Evolutionary conservation across 768 basidiomycete species (phyloP).

Genomic region (Leccinum uliginosum): DNA sequence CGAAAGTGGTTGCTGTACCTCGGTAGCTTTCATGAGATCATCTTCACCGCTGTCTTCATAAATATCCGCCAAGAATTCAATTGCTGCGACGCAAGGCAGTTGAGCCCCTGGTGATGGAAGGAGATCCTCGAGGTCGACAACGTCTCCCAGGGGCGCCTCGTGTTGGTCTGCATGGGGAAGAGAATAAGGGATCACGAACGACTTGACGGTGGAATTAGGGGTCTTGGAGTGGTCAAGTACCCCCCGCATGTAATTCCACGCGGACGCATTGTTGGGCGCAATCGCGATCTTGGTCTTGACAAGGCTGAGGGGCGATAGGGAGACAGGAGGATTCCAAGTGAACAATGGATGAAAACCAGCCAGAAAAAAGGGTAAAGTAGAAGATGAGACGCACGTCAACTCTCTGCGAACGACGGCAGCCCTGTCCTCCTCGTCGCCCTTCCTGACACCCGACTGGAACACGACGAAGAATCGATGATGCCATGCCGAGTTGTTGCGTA

Average conservation of each 20-base stretch:
- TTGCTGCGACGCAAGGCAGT: slow-evolving; percentile 71
- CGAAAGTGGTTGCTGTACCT: slow-evolving; percentile 34
- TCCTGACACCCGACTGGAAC: slow-evolving; percentile 59
- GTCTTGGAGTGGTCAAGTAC: slow-evolving; percentile 58
- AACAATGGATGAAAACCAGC: neutral
- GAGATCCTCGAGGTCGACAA: slow-evolving; percentile 72
- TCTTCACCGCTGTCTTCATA: slow-evolving; percentile 55
- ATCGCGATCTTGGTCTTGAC: slow-evolving; percentile 78
- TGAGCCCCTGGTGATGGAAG: slow-evolving; percentile 59
- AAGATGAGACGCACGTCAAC: slow-evolving; percentile 54
- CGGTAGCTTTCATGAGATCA: slow-evolving; percentile 41
- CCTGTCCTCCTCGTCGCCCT: slow-evolving; percentile 58
- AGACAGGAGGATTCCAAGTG: neutral
- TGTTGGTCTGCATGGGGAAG: slow-evolving; percentile 28
- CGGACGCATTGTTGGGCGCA: slow-evolving; percentile 90
- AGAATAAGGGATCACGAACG: slow-evolving; percentile 68
- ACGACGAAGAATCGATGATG: slow-evolving; percentile 91
- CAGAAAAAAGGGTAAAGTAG: neutral
- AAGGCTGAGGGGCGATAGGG: slow-evolving; percentile 46
- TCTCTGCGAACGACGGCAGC: slow-evolving; percentile 63
- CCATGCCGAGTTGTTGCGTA: slow-evolving; percentile 98
- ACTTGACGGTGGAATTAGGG: slow-evolving; percentile 50
- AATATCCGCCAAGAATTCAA: slow-evolving; percentile 84
- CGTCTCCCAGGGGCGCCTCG: slow-evolving; percentile 35
- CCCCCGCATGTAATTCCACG: slow-evolving; percentile 96